Percentiles rank a stretch among this genome's conserved stretches.
These are phyloP conservation scores for Microcyclospora tardicrescens DNA, from an alignment of 2,329 filamentous ascomycete species.

Conservation along the genomic window DNA sequence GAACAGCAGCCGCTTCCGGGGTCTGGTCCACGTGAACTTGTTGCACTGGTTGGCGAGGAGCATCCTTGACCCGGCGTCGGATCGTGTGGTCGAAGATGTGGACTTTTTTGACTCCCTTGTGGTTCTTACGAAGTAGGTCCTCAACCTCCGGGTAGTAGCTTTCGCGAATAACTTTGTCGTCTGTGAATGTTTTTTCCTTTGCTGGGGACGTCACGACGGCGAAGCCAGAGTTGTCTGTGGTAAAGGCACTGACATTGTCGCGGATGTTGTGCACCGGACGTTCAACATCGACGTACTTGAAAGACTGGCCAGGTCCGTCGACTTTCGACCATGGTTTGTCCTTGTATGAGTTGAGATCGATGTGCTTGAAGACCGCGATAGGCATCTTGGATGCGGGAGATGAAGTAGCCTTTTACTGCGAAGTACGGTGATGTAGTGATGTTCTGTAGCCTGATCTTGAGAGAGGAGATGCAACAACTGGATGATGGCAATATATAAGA, in stretches of 20 bases:
- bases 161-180: conserved; percentile 41
- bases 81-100: conserved; percentile 64
- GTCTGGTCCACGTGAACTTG: conserved; percentile 64
- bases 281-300: conserved; percentile 32
- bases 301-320: conserved; percentile 46
- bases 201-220: conserved; percentile 41
- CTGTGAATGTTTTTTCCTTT: conserved; percentile 41
- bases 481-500: too few relatives aligned
- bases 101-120: conserved; percentile 46
- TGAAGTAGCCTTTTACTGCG: too few relatives aligned
- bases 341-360: conserved; percentile 37
- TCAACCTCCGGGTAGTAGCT: conserved; percentile 53
- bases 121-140: conserved; percentile 39
- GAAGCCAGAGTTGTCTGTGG: conserved; percentile 47
- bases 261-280: conserved; percentile 44
- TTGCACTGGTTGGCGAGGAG: conserved; percentile 52
- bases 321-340: conserved; percentile 53
- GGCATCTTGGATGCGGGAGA: conserved; percentile 35
- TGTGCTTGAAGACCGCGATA: conserved; percentile 47
- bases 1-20: conserved; percentile 44
- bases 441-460: too few relatives aligned
- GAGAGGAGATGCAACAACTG: too few relatives aligned
- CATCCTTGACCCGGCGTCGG: conserved; percentile 39
- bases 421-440: too few relatives aligned
- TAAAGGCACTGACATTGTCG: conserved; percentile 37